phyloP scores from a whole-genome alignment of 2,329 filamentous ascomycete species.

The Cordyceps farinosa region DNA sequence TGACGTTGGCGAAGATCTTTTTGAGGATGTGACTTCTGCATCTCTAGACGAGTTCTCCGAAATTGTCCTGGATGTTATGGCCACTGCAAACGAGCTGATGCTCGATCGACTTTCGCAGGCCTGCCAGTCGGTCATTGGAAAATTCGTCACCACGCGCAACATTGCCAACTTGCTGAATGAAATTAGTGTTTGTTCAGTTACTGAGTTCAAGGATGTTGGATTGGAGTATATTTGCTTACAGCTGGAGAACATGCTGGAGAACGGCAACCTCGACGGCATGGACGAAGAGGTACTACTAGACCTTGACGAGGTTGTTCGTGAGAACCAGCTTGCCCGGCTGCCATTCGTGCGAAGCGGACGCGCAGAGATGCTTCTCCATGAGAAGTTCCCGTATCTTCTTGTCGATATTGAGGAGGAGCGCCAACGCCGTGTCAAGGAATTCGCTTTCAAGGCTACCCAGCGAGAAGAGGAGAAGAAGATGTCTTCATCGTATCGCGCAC shows the following conservation, averaged over 20 bases:
- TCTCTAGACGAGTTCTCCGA: conserved; percentile 83
- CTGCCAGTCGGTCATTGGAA: conserved; percentile 79
- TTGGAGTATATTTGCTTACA: conserved; percentile 91
- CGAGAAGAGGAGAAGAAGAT: conserved; percentile 63
- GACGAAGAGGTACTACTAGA: conserved; percentile 80
- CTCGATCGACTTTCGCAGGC: conserved; percentile 84
- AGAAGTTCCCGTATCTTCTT: conserved; percentile 60
- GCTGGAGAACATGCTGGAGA: conserved; percentile 87
- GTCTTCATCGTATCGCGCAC: conserved; percentile 57
- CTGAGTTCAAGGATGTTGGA: conserved; percentile 81
- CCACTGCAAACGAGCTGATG: conserved; percentile 91
- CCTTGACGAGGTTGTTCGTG: conserved; percentile 73
- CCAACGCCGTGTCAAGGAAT: conserved; percentile 69
- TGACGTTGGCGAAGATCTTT: conserved; percentile 75
- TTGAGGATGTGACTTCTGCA: conserved; percentile 68
- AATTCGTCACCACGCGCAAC: conserved; percentile 82
- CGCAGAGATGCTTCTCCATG: conserved; percentile 62
- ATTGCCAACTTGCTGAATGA: conserved; percentile 81
- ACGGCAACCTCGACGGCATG: conserved; percentile 78
- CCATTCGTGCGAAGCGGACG: conserved; percentile 75
- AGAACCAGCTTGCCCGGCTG: conserved; percentile 74
- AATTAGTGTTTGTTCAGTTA: conserved; percentile 77
- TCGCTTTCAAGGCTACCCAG: conserved; percentile 63
- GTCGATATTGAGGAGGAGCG: conserved; percentile 66
- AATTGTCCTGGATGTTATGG: conserved; percentile 85